Evolutionary conservation across 2,329 filamentous ascomycete genomes (phyloP).

Genomic region (Incumbomyces delicatus): DNA sequence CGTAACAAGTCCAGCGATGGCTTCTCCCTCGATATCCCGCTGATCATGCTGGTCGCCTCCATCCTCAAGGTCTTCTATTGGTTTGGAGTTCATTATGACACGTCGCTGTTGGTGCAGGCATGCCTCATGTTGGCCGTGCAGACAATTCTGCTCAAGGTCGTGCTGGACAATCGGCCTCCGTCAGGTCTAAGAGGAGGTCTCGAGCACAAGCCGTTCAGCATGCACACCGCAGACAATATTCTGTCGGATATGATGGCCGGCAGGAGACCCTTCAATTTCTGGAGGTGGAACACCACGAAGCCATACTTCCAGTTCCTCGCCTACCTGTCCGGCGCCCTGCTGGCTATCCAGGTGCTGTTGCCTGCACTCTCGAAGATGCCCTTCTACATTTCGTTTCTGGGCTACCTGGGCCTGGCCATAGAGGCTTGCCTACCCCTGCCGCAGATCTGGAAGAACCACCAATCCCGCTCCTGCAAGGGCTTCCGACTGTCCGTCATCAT

Average conservation of each 20-base stretch:
- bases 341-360: slow-evolving; percentile 45
- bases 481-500: slow-evolving; percentile 39
- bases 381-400: slow-evolving; percentile 35
- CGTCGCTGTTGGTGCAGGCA: slow-evolving; percentile 50
- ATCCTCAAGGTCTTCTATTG: slow-evolving; percentile 59
- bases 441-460: slow-evolving; percentile 39
- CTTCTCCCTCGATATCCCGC: slow-evolving; percentile 56
- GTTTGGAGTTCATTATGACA: slow-evolving; percentile 53
- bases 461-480: slow-evolving; percentile 38
- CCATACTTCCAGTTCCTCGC: slow-evolving; percentile 49
- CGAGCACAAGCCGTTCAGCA: slow-evolving; percentile 33
- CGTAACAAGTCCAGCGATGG: slow-evolving; percentile 49
- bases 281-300: slow-evolving; percentile 50
- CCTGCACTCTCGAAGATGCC: slow-evolving; percentile 35
- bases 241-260: slow-evolving; percentile 19
- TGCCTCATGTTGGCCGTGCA: slow-evolving; percentile 52
- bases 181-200: slow-evolving; percentile 29
- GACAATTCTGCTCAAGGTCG: slow-evolving; percentile 49
- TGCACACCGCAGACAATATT: slow-evolving; percentile 14
- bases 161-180: slow-evolving; percentile 45
- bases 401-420: slow-evolving; percentile 37
- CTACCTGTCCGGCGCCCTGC: slow-evolving; percentile 42
- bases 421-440: slow-evolving; percentile 40
- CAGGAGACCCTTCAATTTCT: slow-evolving; percentile 50
- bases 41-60: slow-evolving; percentile 58